Conservation (phyloP, 2,329 filamentous ascomycete species). For the Exophiala oligosperma region DNA sequence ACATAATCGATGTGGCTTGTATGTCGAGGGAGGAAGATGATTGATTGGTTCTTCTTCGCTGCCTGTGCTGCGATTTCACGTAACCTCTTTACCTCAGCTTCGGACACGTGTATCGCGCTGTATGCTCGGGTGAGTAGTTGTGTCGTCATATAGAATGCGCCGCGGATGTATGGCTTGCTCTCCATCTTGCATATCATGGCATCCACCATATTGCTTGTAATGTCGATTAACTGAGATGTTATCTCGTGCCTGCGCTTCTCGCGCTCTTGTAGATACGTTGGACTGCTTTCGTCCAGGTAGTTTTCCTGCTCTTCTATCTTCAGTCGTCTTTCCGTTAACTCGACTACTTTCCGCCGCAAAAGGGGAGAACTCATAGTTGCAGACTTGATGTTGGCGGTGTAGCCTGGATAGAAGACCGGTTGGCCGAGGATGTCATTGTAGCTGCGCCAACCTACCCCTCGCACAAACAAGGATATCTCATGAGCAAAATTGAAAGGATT, state of each 20-base stretch:
- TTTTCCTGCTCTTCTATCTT: slow-evolving; percentile 70
- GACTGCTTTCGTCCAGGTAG: slow-evolving; percentile 21
- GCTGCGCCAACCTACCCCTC: slow-evolving; percentile 89
- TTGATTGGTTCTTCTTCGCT: slow-evolving; percentile 84
- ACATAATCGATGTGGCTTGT: slow-evolving; percentile 96
- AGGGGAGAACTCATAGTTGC: slow-evolving; percentile 74
- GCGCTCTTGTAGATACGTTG: slow-evolving; percentile 25
- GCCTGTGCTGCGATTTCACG: slow-evolving; percentile 80
- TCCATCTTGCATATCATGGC: slow-evolving; percentile 99
- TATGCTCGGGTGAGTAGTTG: slow-evolving; percentile 91
- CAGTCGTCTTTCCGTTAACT: slow-evolving; percentile 74
- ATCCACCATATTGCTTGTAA: slow-evolving; percentile 84
- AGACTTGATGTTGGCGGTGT: slow-evolving; percentile 84
- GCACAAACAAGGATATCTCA: slow-evolving; percentile 90
- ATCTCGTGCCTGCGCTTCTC: slow-evolving; percentile 63
- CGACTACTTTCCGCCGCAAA: slow-evolving; percentile 70
- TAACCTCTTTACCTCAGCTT: slow-evolving; percentile 84
- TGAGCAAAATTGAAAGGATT: slow-evolving; percentile 77
- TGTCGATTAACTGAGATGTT: slow-evolving; percentile 71
- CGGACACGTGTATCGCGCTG: slow-evolving; percentile 93
- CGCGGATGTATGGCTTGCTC: slow-evolving; percentile 85
- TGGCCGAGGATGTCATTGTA: slow-evolving; percentile 91
- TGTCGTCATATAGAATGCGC: slow-evolving; percentile 85
- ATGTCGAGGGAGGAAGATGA: slow-evolving; percentile 93
- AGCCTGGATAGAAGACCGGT: slow-evolving; percentile 89